Evolutionary conservation across 306 rosid species (phyloP), one percentile per base, ranked within the genome.

Genomic region (Cucumis melo): DNA sequence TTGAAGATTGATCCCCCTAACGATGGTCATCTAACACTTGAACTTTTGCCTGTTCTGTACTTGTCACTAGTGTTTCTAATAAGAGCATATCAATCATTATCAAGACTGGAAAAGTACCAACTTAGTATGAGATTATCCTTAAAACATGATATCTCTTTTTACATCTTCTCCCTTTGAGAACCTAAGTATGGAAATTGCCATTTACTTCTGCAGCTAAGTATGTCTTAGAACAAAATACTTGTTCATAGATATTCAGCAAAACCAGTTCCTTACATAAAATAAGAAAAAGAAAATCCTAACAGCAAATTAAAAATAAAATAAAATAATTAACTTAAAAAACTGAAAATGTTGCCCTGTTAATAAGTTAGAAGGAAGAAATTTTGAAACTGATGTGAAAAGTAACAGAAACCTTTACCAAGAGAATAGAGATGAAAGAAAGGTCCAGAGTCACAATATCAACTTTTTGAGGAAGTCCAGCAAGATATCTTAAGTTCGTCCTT

Each of bases 391-490:
- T 54, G 42, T 74, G 27, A 51, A 55, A 32, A 41, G 24, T 29
- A 53, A 13, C 62, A 74, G 61, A 85, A 80, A 66, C 36, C 92
- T 80, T 46, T 91, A 94, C 96, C 97, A 84, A 58, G 76, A 91
- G 93, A 85, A 94, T 89, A 66, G 98, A 94, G 81, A 94, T 94
- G 89, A 94, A 94, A 27, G 98, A 91, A 41, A 94, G 97, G 84
- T 91, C 97, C 78, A 94, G 76, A 82, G 98, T 91, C 83, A 90
- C 96, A 81, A 94, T 83, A 85, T 94, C 96, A 79, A 94, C 98
- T 65, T 80, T 89, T 80, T 90, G 95, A 0, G 98, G 96, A 79
- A 94, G 97, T 77, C n/a, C 91, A 11, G 91, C 46, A 54, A 93
- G 91, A 78, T 91, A 87, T 91, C 98, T 86, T 71, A 93, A 84